Evolutionary conservation across 192 early-diverging fungal genomes (phyloP), one percentile per base, ranked within the genome.

Genomic region (Coemansia brasiliensis): DNA sequence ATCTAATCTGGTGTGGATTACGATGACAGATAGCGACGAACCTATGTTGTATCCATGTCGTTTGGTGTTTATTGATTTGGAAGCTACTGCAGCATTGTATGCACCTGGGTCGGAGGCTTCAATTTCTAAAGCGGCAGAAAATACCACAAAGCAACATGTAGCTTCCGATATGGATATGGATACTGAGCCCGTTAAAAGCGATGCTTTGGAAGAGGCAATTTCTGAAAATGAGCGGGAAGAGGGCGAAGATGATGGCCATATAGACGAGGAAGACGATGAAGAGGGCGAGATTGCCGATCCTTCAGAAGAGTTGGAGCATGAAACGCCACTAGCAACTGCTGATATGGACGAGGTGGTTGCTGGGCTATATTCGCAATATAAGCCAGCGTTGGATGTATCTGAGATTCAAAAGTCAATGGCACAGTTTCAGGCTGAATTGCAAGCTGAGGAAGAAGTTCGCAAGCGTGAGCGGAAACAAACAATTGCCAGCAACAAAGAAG

Each of bases 271-370:
- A 5, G 61, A 69, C 69, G 75, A 79, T 45, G 75, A 79, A 48
- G 75, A 79, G 38, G 75, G 75, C 16, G 75, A 79, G 27, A 79
- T 79, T 41, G 65, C 75, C 10, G 75, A 79, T 29, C 55, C 68
- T 0, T 40, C 17, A 3, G 59, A 54, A 9, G 48, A 39, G 21
- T 1, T 39, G 0, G 40, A 27, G 7, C 12, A 24, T 6, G 27
- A 39, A 3, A 18, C 9, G 18, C 26, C n/a, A 1, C 21, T 45
- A 3, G 59, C 55, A 25, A 24, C 51, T 16, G 18, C 37, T 5
- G 61, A 72, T 6, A 54, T 69, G 0, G 75, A 68, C 39, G 22
- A 38, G 6, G 32, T 61, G 7, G 18, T 79, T 13, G 55, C 49
- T 6, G 15, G 25, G 21, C 29, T 78, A 3, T 51, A 42, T 6